Base-by-base conservation (phyloP, 176 grass and related monocot genomes). In the Calamus simplicifolius region DNA sequence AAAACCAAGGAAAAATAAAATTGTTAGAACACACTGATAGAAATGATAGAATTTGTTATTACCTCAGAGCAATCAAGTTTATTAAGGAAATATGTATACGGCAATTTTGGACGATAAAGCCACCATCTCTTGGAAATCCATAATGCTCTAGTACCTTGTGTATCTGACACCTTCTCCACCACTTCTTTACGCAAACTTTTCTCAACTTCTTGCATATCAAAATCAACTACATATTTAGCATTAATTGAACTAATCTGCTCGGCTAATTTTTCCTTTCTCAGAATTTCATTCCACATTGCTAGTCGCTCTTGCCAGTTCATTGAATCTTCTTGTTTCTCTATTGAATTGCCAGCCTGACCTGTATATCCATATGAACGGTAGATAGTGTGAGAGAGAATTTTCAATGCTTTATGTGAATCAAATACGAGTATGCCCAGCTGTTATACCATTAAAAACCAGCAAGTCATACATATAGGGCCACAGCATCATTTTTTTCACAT, bases 171-270 rank as follows among this genome's bases (percentile, higher is more conserved):
- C 58, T 28, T 76, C 64, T 61, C 65, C 5, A 50, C 29, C 38
- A 76, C 63, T 63, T 76, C 63, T 51, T 76, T 53, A 0, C 73
- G 27, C 52, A 76, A 69, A 76, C 73, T 76, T 52, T 54, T 76
- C 64, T 76, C 73, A 29, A 76, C 73, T 76, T 76, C 73, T 52
- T 76, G 49, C 73, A 76, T 76, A 76, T 76, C 73, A 76, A 76
- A 76, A 48, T 76, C 73, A 76, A 76, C 64, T 61, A 76, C 73
- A 61, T 76, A 76, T 59, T 76, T 76, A n/a, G 73, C 73, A 76
- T 53, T 69, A 52, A 61, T 28, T 29, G 62, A 69, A 61, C 68
- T 64, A 15, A 76, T 76, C 50, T 67, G 73, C 56, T 76, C 73
- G 27, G 64, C 16, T 56, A 67, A 16, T 76, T 68, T 76, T 21